A percentile compares a stretch with the other conserved stretches of the same genome.
phyloP scores from a whole-genome alignment of 805 yeast genomes.

The Suhomyces kilbournensis region DNA sequence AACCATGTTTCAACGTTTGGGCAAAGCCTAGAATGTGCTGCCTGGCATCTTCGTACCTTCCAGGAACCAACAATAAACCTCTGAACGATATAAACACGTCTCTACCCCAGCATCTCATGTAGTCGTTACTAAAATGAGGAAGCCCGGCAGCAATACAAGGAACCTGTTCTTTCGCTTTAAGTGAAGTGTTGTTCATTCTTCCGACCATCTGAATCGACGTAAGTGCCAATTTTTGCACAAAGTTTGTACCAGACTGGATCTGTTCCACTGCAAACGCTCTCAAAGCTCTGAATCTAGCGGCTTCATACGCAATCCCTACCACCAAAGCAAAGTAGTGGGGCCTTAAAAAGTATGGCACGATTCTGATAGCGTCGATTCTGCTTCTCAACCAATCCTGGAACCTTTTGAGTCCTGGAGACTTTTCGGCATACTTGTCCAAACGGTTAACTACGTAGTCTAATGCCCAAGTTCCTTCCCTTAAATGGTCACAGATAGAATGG shows the following conservation, averaged over 20 bases:
- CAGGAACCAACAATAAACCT: constrained; percentile 77
- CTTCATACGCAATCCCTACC: constrained; percentile 81
- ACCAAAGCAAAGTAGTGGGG: constrained; percentile 86
- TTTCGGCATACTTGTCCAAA: constrained; percentile 49
- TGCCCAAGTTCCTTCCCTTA: constrained; percentile 88
- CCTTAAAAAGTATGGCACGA: constrained; percentile 72
- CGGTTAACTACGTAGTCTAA: constrained; percentile 69
- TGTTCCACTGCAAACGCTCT: constrained; percentile 46
- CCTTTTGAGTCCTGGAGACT: constrained; percentile 46
- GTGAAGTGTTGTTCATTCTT: constrained; percentile 64
- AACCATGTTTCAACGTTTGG: constrained; percentile 87
- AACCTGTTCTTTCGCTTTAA: constrained; percentile 57
- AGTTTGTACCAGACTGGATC: constrained; percentile 61
- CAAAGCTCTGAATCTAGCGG: constrained; percentile 68
- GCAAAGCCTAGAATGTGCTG: constrained; percentile 84
- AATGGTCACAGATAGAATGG: constrained; percentile 77
- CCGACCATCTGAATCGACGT: constrained; percentile 89
- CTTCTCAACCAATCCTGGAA: constrained; percentile 68
- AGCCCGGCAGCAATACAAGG: constrained; percentile 93
- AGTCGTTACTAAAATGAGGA: constrained; percentile 87
- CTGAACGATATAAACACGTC: constrained; percentile 87
- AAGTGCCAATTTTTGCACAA: constrained; percentile 76
- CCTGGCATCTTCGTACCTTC: constrained; percentile 75
- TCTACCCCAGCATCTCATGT: constrained; percentile 98
- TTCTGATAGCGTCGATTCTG: constrained; percentile 59